These are phyloP conservation scores for Kodamaea ohmeri DNA, from an alignment of 1,139 yeast genomes.

Conservation along the genomic window DNA sequence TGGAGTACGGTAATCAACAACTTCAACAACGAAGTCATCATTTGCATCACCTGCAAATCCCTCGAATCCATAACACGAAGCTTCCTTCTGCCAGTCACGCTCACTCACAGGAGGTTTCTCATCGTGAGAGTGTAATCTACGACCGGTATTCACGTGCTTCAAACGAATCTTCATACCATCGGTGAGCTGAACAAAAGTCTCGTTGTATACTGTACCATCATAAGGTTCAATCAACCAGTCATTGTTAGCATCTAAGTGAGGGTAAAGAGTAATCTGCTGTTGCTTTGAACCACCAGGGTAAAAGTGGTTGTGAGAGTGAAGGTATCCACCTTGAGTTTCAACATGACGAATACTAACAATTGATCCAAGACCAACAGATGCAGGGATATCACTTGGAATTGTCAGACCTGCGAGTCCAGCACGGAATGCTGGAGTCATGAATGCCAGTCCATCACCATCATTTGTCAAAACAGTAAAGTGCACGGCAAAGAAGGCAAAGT, in stretches of 20 bases:
- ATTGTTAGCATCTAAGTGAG: constrained; percentile 88
- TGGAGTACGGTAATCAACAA: constrained; percentile 57
- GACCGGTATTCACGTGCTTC: constrained; percentile 61
- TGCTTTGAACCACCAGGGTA: constrained; percentile 94
- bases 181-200: constrained; percentile 57
- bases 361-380: constrained; percentile 91
- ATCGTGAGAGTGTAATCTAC: constrained; percentile 95
- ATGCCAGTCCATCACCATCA: constrained; percentile 86
- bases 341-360: constrained; percentile 73
- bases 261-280: constrained; percentile 90
- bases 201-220: constrained; percentile 50
- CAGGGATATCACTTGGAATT: constrained; percentile 65
- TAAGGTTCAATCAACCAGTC: constrained; percentile 78
- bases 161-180: constrained; percentile 83
- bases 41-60: constrained; percentile 94
- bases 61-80: constrained; percentile 83
- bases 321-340: constrained; percentile 88
- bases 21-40: constrained; percentile 91
- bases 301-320: constrained; percentile 85
- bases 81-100: constrained; percentile 96
- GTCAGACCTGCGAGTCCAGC: constrained; percentile 67
- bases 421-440: constrained; percentile 89
- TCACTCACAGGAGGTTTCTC: constrained; percentile 90
- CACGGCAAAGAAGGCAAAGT: constrained; percentile 69
- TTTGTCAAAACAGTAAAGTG: constrained; percentile 69